These are phyloP conservation scores for Peronosclerospora sorghi DNA, from an alignment of 352 stramenopile genomes.

Conservation along the genomic window DNA sequence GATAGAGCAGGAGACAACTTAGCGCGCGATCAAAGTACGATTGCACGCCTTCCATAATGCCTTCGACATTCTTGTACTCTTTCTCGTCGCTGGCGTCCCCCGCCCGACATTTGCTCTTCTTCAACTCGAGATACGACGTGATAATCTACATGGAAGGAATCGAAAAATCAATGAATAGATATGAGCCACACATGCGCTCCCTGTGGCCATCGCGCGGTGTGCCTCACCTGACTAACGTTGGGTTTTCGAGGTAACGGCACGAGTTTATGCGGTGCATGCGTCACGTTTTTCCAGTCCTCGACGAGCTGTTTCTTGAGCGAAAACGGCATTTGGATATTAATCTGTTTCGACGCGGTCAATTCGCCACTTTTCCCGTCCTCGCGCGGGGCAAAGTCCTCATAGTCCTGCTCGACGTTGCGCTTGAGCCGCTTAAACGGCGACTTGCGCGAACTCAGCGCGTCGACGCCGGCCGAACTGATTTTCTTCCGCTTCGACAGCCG, in stretches of 20 bases:
- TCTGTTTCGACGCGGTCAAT: slow-evolving; percentile 20
- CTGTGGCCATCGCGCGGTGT: background rate
- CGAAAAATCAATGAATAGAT: slow-evolving; percentile 2
- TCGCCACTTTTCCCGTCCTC: slow-evolving; percentile 1
- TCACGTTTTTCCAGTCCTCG: slow-evolving; percentile 85
- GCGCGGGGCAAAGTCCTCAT: slow-evolving; percentile 36
- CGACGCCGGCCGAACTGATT: slow-evolving; percentile 50
- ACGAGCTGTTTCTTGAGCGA: slow-evolving; percentile 88
- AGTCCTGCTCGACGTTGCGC: slow-evolving; percentile 49
- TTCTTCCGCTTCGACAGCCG: slow-evolving; percentile 42
- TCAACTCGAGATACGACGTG: slow-evolving; percentile 67
- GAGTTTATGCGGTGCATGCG: slow-evolving; percentile 64
- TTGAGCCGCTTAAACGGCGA: slow-evolving; percentile 75
- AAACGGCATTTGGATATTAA: slow-evolving; percentile 82
- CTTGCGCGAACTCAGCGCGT: slow-evolving; percentile 35
- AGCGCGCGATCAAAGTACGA: slow-evolving; percentile 86
- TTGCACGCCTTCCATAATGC: slow-evolving; percentile 77
- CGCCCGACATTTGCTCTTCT: slow-evolving; percentile 52
- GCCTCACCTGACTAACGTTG: slow-evolving; percentile 26
- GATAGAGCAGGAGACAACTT: slow-evolving; percentile 86
- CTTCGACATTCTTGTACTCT: slow-evolving; percentile 74
- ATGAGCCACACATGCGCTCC: background rate
- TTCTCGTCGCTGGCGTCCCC: slow-evolving; percentile 48
- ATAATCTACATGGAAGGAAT: slow-evolving; percentile 39
- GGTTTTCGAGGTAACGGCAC: slow-evolving; percentile 74